Evolutionary conservation across 768 basidiomycete genomes (phyloP).

Genomic region (Amanita pallidorosea): DNA sequence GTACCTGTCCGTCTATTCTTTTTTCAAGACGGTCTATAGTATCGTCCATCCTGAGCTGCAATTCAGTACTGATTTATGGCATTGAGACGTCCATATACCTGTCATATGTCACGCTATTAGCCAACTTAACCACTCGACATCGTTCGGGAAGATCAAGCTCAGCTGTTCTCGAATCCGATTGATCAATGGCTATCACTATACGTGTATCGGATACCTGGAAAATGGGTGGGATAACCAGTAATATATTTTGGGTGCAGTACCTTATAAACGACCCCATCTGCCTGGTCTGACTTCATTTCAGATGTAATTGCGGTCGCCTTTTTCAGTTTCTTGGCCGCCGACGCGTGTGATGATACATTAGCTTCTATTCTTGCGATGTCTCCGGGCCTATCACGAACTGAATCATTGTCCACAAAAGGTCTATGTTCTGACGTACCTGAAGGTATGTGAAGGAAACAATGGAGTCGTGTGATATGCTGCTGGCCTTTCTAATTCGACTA

Average conservation of each 20-base stretch:
- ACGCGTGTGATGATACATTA: slow-evolving; percentile 32
- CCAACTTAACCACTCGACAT: slow-evolving; percentile 78
- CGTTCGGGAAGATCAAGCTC: slow-evolving; percentile 78
- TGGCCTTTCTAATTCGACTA: slow-evolving; percentile 81
- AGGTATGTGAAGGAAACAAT: slow-evolving; percentile 76
- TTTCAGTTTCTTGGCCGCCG: slow-evolving; percentile 33
- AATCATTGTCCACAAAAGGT: slow-evolving; percentile 3
- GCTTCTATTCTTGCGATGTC: slow-evolving; percentile 84
- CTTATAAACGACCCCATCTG: slow-evolving; percentile 85
- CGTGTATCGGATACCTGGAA: slow-evolving; percentile 67
- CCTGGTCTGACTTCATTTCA: slow-evolving; percentile 28
- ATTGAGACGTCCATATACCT: slow-evolving; percentile 34
- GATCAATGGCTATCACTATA: slow-evolving; percentile 72
- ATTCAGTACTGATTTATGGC: not conserved
- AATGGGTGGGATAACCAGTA: not conserved
- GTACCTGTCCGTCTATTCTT: slow-evolving; percentile 3
- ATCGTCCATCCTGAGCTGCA: slow-evolving; percentile 65
- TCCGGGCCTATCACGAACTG: slow-evolving; percentile 48
- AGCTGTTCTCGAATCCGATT: slow-evolving; percentile 43
- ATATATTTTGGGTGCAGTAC: slow-evolving; percentile 20
- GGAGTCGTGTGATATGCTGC: slow-evolving; percentile 64
- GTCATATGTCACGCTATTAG: slow-evolving; percentile 88
- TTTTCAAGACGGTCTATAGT: slow-evolving; percentile 57
- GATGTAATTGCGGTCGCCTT: slow-evolving; percentile 17
- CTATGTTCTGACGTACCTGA: slow-evolving; percentile 37